Evolutionary conservation across 495 filamentous ascomycete species (phyloP).

Genomic region (Parachaetomium inaequale): DNA sequence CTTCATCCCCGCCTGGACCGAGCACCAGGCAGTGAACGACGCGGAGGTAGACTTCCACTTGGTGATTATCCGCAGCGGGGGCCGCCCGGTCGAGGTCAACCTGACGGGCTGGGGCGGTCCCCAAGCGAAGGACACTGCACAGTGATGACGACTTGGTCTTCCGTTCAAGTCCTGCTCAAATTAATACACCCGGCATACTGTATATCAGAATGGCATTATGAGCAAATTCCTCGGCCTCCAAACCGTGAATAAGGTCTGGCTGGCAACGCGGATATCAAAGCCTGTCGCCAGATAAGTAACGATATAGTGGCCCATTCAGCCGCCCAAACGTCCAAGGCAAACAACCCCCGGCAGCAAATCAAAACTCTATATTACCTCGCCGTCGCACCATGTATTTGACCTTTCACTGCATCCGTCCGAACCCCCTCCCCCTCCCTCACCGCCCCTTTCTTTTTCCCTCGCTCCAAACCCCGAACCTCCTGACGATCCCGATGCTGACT

Average conservation of each 20-base stretch:
- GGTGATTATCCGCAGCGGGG: constrained; percentile 58
- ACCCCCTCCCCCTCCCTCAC: not conserved
- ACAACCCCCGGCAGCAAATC: not conserved
- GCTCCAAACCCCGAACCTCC: no score
- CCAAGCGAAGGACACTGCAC: constrained; percentile 23
- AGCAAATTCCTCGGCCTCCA: not conserved
- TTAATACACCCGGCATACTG: not conserved
- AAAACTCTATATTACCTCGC: not conserved
- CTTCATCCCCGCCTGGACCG: constrained; percentile 59
- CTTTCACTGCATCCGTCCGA: not conserved
- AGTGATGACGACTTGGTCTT: not conserved
- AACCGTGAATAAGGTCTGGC: not conserved
- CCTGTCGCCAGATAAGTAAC: not conserved
- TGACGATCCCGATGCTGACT: no score
- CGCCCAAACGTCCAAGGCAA: not conserved
- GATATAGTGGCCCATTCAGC: not conserved
- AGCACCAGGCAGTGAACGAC: constrained; percentile 67
- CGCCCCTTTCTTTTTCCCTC: not conserved
- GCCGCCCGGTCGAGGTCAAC: constrained; percentile 54
- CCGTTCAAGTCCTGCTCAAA: not conserved
- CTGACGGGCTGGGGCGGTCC: constrained; percentile 55
- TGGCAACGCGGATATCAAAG: not conserved
- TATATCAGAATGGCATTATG: not conserved
- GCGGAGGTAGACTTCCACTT: constrained; percentile 52
- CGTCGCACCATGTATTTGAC: not conserved